Evolutionary conservation across 2,329 filamentous ascomycete species (phyloP).

Genomic region (Leptographium wingfieldii): DNA sequence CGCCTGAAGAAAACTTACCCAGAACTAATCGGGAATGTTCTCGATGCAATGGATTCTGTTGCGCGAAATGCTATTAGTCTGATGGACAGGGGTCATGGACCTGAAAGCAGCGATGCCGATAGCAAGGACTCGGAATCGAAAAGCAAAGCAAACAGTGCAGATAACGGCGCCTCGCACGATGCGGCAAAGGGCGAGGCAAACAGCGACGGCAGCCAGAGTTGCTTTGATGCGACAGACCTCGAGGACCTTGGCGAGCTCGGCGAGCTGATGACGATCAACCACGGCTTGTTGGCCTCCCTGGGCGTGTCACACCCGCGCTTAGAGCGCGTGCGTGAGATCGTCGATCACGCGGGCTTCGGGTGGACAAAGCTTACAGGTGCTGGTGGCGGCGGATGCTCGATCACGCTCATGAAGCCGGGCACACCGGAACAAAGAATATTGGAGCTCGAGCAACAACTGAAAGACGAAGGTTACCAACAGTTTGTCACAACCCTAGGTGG

Average conservation of each 20-base stretch:
- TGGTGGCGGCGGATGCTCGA: constrained; percentile 89
- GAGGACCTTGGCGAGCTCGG: constrained; percentile 61
- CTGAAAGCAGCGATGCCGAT: constrained; percentile 1
- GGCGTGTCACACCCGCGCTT: constrained; percentile 91
- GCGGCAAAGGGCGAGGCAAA: constrained; percentile 29
- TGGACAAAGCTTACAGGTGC: constrained; percentile 98
- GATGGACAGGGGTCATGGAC: constrained; percentile 29
- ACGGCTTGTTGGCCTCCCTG: constrained; percentile 78
- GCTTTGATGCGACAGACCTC: constrained; percentile 51
- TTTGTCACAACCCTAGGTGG: constrained; percentile 87
- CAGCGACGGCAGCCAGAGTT: constrained; percentile 40
- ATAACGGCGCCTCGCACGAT: constrained; percentile 11
- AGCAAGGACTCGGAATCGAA: background rate
- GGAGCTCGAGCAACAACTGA: constrained; percentile 51
- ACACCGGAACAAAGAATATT: constrained; percentile 42
- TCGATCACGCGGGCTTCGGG: constrained; percentile 78
- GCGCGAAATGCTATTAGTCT: constrained; percentile 41
- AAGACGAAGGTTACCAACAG: constrained; percentile 62
- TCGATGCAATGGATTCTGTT: constrained; percentile 74
- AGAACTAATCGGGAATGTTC: constrained; percentile 63
- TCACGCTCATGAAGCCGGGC: constrained; percentile 70
- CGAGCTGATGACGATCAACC: constrained; percentile 85
- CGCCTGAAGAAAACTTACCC: constrained; percentile 60
- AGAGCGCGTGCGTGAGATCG: constrained; percentile 80
- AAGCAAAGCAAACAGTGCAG: constrained; percentile 43